Evolutionary conservation across 148 eudicot species (phyloP).

Genomic region (Hydrangea macrophylla): DNA sequence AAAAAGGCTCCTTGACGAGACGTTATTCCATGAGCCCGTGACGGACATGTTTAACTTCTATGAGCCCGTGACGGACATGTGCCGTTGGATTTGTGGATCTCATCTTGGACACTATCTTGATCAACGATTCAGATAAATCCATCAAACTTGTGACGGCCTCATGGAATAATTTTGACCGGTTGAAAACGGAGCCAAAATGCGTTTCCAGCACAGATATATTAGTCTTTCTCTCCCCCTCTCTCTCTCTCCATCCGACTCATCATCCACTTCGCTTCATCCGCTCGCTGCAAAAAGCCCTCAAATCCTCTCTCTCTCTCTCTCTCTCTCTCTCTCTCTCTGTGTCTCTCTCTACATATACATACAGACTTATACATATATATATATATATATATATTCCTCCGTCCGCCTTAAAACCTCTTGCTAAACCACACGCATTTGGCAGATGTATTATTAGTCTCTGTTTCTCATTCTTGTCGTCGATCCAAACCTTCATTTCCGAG

Average conservation of each 20-base stretch:
- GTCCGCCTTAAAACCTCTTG: neutral
- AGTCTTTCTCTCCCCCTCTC: constrained; percentile 11
- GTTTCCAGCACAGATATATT: constrained; percentile 30
- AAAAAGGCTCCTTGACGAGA: too few relatives aligned
- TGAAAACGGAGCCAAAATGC: constrained; percentile 15
- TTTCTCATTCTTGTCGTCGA: neutral
- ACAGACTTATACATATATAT: too few relatives aligned
- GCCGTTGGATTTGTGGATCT: too few relatives aligned
- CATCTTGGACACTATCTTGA: too few relatives aligned
- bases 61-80: too few relatives aligned
- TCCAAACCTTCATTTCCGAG: constrained; percentile 1
- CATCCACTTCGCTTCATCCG: constrained; percentile 12
- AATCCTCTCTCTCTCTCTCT: neutral
- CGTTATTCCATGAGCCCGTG: too few relatives aligned
- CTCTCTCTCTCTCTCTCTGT: constrained; percentile 1
- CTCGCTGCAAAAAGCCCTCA: neutral
- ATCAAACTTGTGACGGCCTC: too few relatives aligned
- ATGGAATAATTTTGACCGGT: too few relatives aligned
- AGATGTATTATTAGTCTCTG: neutral
- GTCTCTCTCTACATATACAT: too few relatives aligned
- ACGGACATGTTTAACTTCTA: too few relatives aligned
- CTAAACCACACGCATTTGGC: neutral
- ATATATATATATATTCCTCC: too few relatives aligned
- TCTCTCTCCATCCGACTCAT: constrained; percentile 10
- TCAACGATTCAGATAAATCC: too few relatives aligned